A percentile compares a stretch with the other conserved stretches of the same genome.
Evolutionary conservation across 2,329 filamentous ascomycete species (phyloP).

Genomic region (Ophiocordyceps sinensis): DNA sequence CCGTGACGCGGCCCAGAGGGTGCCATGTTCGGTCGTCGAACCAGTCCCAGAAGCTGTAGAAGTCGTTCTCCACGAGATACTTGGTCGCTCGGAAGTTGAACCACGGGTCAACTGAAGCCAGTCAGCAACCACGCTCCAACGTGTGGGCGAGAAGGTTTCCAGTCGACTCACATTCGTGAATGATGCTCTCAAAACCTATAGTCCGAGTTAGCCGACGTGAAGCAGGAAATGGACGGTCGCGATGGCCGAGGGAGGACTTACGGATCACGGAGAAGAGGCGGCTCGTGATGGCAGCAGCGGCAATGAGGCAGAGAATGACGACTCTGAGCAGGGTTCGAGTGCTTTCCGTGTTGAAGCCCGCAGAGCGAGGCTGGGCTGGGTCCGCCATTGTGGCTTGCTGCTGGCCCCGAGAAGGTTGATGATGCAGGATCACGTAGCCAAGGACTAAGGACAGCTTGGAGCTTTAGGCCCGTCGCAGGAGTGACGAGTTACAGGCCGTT

Average conservation of each 20-base stretch:
- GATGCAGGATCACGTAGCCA: constrained; percentile 17
- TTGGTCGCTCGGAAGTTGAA: constrained; percentile 99
- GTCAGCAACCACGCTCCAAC: constrained; percentile 10
- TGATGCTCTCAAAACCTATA: constrained; percentile 91
- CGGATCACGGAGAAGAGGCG: constrained; percentile 97
- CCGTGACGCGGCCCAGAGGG: constrained; percentile 92
- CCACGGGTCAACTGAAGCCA: constrained; percentile 79
- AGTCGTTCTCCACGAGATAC: constrained; percentile 91
- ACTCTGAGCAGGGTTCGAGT: constrained; percentile 76
- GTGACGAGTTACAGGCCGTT: not conserved
- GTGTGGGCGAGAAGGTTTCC: not conserved
- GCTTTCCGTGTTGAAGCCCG: constrained; percentile 68
- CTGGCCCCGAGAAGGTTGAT: constrained; percentile 13
- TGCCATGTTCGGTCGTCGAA: constrained; percentile 99
- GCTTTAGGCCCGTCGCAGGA: constrained; percentile 15
- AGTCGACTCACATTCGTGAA: constrained; percentile 81
- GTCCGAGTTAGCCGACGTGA: constrained; percentile 16
- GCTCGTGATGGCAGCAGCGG: constrained; percentile 79
- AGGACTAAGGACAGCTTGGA: constrained; percentile 29
- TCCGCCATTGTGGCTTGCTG: constrained; percentile 28
- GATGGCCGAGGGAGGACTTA: constrained; percentile 31
- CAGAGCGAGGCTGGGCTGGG: constrained; percentile 38
- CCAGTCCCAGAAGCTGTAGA: constrained; percentile 99
- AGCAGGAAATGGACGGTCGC: not conserved
- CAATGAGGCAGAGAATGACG: constrained; percentile 82